Conservation (phyloP, 306 rosid species). For the Quillaja saponaria region DNA sequence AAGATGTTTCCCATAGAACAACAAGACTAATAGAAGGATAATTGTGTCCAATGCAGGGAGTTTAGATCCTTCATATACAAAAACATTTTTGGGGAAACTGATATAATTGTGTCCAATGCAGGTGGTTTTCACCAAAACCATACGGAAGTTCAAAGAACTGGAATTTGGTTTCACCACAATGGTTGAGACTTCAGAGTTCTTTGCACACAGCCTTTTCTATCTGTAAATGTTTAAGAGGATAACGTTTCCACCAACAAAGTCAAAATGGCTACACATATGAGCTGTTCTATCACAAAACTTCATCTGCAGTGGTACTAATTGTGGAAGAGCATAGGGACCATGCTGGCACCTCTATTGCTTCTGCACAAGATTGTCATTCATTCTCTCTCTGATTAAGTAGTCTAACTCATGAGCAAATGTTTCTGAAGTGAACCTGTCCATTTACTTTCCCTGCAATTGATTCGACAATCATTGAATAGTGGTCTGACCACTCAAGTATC, state of each 20-base stretch:
- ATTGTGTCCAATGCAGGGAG: no score
- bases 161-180: slow-evolving; percentile 48
- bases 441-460: no score
- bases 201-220: slow-evolving; percentile 15
- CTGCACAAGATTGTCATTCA: no score
- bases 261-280: slow-evolving; percentile 4
- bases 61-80: not conserved
- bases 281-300: not conserved
- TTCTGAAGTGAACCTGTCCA: no score
- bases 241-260: slow-evolving; percentile 11
- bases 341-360: no score
- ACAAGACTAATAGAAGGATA: no score
- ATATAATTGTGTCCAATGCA: slow-evolving; percentile 32
- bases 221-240: slow-evolving; percentile 23
- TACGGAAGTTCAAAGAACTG: slow-evolving; percentile 48
- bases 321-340: slow-evolving; percentile 18
- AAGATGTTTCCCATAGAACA: no score
- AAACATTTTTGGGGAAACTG: slow-evolving; percentile 19
- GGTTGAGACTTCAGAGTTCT: slow-evolving; percentile 21
- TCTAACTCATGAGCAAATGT: no score
- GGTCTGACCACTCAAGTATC: no score
- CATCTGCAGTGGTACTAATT: slow-evolving; percentile 1
- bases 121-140: slow-evolving; percentile 61
- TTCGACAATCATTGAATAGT: no score
- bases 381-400: no score